These are phyloP conservation scores for Neospora caninum DNA, from an alignment of 169 alveolate genomes.

Conservation along the genomic window DNA sequence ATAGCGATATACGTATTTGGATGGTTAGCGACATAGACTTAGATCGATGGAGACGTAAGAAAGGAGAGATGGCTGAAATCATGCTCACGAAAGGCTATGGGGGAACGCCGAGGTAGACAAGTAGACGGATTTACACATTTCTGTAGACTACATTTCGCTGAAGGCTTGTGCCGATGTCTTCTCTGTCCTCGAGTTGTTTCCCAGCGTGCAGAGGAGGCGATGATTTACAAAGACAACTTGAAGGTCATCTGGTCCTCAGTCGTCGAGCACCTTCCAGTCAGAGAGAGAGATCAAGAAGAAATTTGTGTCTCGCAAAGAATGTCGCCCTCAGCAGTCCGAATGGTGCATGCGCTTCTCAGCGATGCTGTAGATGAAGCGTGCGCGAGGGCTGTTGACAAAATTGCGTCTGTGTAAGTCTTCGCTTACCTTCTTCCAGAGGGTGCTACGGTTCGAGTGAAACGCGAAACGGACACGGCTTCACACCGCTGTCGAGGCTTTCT, in stretches of 20 bases:
- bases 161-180: no score
- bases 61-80: no score
- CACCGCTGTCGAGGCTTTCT: not conserved
- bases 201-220: not conserved
- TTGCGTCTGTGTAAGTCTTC: not conserved
- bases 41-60: no score
- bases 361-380: not conserved
- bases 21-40: no score
- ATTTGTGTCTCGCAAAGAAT: slow-evolving; percentile 16
- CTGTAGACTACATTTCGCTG: no score
- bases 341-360: not conserved
- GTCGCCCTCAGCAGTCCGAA: not conserved
- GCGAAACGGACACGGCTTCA: no score
- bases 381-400: not conserved
- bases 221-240: slow-evolving; percentile 19
- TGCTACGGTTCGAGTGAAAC: no score
- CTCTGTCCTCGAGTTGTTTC: not conserved
- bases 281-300: not conserved
- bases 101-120: no score
- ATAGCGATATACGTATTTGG: no score
- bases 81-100: no score
- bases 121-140: no score
- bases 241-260: not conserved
- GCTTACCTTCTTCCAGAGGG: not conserved
- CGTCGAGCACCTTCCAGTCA: slow-evolving; percentile 1